Evolutionary conservation across 441 rosid genomes (phyloP).

Genomic region (Gossypium trilobum): DNA sequence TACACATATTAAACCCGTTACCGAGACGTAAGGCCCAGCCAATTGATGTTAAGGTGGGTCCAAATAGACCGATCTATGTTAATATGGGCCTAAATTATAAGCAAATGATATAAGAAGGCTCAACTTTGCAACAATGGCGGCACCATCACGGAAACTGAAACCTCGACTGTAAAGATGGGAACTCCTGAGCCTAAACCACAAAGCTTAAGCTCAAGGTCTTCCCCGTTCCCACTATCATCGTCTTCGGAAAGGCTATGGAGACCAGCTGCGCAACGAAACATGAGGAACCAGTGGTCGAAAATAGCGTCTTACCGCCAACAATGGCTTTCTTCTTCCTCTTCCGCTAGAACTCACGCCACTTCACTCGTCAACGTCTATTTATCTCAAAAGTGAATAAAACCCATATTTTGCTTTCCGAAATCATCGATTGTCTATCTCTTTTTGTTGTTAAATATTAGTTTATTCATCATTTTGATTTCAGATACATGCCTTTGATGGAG

Average conservation of each 20-base stretch:
- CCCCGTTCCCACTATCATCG: constrained; percentile 28
- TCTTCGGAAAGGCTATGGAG: constrained; percentile 64
- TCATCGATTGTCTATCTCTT: background rate
- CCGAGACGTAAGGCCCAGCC: too few species aligned
- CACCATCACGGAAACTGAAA: background rate
- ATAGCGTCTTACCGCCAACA: constrained; percentile 38
- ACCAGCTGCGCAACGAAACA: constrained; percentile 71
- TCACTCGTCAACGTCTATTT: constrained; percentile 59
- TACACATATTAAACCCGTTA: too few species aligned
- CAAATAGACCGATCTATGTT: background rate
- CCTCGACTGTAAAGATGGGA: constrained; percentile 18
- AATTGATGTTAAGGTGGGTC: background rate
- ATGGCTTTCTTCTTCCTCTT: constrained; percentile 51
- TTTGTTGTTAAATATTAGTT: background rate
- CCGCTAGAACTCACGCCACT: constrained; percentile 58
- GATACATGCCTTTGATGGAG: constrained; percentile 67
- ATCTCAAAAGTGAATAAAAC: constrained; percentile 39
- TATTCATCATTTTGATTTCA: constrained; percentile 16
- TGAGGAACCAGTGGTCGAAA: constrained; percentile 84
- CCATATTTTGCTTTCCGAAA: background rate
- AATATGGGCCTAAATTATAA: background rate
- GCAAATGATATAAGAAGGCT: background rate
- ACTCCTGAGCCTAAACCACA: constrained; percentile 15
- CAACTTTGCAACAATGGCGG: background rate
- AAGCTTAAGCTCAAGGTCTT: constrained; percentile 20